Evolutionary conservation across 75 land plant genomes (phyloP).

Genomic region (Pseudotsuga menziesii): DNA sequence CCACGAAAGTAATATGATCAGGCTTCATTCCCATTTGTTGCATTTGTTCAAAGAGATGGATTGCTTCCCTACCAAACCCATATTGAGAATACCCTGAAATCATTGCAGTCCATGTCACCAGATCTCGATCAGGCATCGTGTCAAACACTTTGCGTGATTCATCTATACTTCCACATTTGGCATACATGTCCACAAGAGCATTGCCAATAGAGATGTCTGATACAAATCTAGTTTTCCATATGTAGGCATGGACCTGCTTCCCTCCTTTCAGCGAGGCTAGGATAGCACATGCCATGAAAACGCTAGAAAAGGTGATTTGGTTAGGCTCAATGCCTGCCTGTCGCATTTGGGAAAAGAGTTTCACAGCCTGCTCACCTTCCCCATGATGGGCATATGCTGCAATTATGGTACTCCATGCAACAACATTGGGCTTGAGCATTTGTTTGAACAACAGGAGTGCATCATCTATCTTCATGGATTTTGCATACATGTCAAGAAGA

Average conservation of each 20-base stretch:
- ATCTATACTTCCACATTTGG: constrained; percentile 47
- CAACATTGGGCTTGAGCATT: constrained; percentile 26
- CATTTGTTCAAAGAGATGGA: constrained; percentile 51
- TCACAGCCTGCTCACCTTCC: constrained; percentile 26
- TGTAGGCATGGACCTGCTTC: constrained; percentile 34
- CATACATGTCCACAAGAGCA: constrained; percentile 59
- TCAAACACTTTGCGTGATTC: constrained; percentile 37
- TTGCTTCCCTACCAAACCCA: constrained; percentile 38
- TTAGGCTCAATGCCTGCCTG: constrained; percentile 30
- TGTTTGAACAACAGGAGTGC: constrained; percentile 31
- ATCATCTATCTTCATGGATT: constrained; percentile 25
- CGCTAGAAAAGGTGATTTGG: constrained; percentile 32
- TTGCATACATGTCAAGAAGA: constrained; percentile 46
- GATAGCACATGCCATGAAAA: constrained; percentile 48
- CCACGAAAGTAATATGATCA: constrained; percentile 40
- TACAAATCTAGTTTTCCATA: constrained; percentile 19
- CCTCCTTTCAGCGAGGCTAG: constrained; percentile 28
- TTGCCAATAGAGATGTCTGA: constrained; percentile 24
- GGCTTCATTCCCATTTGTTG: constrained; percentile 23
- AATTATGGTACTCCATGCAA: constrained; percentile 59
- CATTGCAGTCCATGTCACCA: constrained; percentile 54
- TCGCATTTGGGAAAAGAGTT: constrained; percentile 32
- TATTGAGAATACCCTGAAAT: constrained; percentile 46
- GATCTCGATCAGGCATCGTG: constrained; percentile 26
- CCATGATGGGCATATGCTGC: constrained; percentile 35